A percentile compares a stretch with the other conserved stretches of the same genome.
Conservation (phyloP, 208 protist genomes). For the Acanthamoeba culbertsoni region DNA sequence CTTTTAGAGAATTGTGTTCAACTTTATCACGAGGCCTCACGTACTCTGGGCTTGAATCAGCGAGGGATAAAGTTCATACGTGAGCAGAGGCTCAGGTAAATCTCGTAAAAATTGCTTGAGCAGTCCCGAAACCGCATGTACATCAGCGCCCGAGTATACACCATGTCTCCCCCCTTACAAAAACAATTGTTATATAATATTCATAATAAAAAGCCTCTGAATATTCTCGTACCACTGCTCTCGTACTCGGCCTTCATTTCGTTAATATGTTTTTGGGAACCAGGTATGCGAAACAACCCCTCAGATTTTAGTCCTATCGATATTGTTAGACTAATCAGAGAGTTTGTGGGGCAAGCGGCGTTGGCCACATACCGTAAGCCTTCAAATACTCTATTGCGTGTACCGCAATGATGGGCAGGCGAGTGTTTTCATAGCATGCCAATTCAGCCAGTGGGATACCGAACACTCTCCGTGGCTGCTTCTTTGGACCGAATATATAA, state of each 20-base stretch:
- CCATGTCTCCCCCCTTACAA: background rate
- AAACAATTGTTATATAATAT: no score
- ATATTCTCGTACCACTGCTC: background rate
- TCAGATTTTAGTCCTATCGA: background rate
- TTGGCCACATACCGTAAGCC: background rate
- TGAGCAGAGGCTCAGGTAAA: constrained; percentile 29
- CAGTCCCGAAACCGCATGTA: constrained; percentile 38
- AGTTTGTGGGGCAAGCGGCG: background rate
- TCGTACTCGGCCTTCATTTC: constrained; percentile 47
- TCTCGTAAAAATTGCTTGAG: constrained; percentile 37
- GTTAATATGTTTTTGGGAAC: constrained; percentile 21
- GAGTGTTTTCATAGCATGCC: background rate
- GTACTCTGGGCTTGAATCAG: constrained; percentile 20
- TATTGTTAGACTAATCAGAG: background rate
- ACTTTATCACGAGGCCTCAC: no score
- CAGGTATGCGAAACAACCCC: constrained; percentile 14
- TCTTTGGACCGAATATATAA: background rate
- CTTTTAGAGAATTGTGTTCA: background rate
- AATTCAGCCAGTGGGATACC: background rate
- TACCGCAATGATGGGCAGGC: background rate
- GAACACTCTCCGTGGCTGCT: background rate
- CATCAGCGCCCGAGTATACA: background rate
- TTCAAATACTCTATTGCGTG: constrained; percentile 17
- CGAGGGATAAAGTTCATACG: background rate
- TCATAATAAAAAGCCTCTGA: background rate